Percentiles rank a stretch among this genome's conserved stretches.
phyloP scores from a whole-genome alignment of 345 rosid species.

The Acer yangbiense region DNA sequence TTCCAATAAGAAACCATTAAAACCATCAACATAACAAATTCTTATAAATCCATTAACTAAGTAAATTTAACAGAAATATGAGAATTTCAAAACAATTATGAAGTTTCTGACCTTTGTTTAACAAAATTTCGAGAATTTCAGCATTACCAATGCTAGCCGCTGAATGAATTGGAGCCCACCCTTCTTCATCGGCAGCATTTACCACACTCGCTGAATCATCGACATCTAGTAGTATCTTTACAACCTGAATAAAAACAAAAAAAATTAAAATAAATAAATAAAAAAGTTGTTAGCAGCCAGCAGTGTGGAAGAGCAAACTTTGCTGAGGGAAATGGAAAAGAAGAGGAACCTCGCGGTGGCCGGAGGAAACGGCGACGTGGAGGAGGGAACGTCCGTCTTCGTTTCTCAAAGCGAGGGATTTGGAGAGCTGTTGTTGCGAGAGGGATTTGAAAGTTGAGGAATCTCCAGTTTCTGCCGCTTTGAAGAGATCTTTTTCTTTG shows the following conservation, averaged over 20 bases:
- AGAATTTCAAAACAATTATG: neutral
- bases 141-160: constrained; percentile 74
- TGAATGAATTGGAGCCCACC: constrained; percentile 91
- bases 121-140: constrained; percentile 57
- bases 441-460: constrained; percentile 54
- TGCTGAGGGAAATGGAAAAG: neutral
- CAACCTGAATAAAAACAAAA: constrained; percentile 42
- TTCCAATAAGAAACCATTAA: neutral
- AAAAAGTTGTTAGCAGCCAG: neutral
- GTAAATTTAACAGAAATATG: neutral
- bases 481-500: constrained; percentile 64
- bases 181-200: constrained; percentile 81
- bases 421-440: constrained; percentile 46
- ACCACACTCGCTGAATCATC: constrained; percentile 52
- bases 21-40: neutral
- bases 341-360: constrained; percentile 47
- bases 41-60: neutral
- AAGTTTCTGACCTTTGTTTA: constrained; percentile 50
- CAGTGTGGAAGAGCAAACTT: neutral
- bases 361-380: constrained; percentile 72
- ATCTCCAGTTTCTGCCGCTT: constrained; percentile 83
- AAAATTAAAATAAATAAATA: neutral
- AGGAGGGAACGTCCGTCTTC: constrained; percentile 89
- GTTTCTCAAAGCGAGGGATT: constrained; percentile 57
- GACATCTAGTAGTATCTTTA: constrained; percentile 48